These are phyloP conservation scores for Plasmodium yoelii DNA, from an alignment of 169 alveolate genomes.

Conservation along the genomic window DNA sequence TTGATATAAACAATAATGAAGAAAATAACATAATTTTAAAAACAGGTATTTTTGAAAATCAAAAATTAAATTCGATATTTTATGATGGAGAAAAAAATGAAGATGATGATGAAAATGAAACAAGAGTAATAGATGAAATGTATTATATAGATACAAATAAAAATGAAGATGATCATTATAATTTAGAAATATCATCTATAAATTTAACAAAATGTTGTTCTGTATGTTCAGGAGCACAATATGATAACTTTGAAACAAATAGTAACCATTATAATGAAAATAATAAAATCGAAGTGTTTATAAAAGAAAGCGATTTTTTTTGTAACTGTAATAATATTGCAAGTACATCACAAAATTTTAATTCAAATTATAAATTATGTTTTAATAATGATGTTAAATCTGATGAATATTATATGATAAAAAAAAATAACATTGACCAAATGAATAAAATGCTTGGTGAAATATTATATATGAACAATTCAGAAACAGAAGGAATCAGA, in stretches of 20 bases:
- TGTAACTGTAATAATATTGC: conserved; percentile 39
- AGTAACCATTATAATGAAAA: neutral
- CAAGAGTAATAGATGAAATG: neutral
- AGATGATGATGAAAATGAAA: neutral
- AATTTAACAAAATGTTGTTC: conserved; percentile 35
- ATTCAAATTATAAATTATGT: conserved; percentile 12
- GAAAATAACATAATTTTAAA: neutral
- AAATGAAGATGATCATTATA: conserved; percentile 17
- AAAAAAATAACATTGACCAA: conserved; percentile 34
- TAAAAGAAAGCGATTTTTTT: conserved; percentile 69
- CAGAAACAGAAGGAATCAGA: neutral
- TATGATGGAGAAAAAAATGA: neutral
- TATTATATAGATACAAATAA: neutral
- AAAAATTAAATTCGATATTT: too few relatives aligned
- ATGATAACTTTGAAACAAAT: conserved; percentile 26
- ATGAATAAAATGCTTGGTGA: conserved; percentile 26
- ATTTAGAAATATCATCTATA: conserved; percentile 39
- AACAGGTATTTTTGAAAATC: too few relatives aligned
- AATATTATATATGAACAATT: conserved; percentile 28
- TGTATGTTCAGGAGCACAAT: conserved; percentile 52
- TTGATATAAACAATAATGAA: neutral
- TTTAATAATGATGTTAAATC: conserved; percentile 13
- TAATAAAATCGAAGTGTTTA: conserved; percentile 34
- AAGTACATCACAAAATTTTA: conserved; percentile 7
- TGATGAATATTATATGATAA: conserved; percentile 45